Evolutionary conservation across 2,329 filamentous ascomycete genomes (phyloP).

Genomic region (Arthroderma uncinatum): DNA sequence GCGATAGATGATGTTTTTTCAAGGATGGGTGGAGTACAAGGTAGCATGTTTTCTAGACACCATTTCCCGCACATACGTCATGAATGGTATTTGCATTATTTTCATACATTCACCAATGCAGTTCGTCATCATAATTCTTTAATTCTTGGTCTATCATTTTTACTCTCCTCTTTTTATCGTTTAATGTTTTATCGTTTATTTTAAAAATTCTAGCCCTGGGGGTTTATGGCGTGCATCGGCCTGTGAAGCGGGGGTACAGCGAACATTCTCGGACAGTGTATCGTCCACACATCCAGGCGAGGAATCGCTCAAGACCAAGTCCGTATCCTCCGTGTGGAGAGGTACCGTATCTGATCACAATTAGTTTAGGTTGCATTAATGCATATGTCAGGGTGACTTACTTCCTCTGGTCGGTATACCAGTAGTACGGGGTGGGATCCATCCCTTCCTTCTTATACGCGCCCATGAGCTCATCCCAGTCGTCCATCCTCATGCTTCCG

Average conservation of each 20-base stretch:
- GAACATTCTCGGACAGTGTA: conserved; percentile 52
- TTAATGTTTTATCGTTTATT: background rate
- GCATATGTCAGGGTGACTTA: conserved; percentile 43
- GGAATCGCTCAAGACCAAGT: conserved; percentile 74
- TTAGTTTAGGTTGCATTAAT: conserved; percentile 7
- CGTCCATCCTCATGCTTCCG: conserved; percentile 90
- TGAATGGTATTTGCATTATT: background rate
- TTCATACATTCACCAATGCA: background rate
- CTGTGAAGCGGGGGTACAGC: conserved; percentile 42
- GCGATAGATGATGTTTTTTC: background rate
- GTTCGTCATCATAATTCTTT: background rate
- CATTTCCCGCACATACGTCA: background rate
- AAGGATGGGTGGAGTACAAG: background rate
- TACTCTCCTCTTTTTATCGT: background rate
- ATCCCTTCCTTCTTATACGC: conserved; percentile 84
- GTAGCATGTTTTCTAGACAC: background rate
- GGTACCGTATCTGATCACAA: conserved; percentile 60
- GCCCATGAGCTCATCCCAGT: conserved; percentile 76
- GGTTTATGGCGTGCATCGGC: conserved; percentile 30
- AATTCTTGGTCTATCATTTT: background rate
- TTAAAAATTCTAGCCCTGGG: background rate
- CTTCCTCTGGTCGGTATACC: conserved; percentile 97
- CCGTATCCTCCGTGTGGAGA: conserved; percentile 90
- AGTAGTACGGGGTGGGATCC: conserved; percentile 78
- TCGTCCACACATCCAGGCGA: conserved; percentile 56